Conservation (phyloP, 192 early-diverging fungal species). For the Kickxella alabastrina region DNA sequence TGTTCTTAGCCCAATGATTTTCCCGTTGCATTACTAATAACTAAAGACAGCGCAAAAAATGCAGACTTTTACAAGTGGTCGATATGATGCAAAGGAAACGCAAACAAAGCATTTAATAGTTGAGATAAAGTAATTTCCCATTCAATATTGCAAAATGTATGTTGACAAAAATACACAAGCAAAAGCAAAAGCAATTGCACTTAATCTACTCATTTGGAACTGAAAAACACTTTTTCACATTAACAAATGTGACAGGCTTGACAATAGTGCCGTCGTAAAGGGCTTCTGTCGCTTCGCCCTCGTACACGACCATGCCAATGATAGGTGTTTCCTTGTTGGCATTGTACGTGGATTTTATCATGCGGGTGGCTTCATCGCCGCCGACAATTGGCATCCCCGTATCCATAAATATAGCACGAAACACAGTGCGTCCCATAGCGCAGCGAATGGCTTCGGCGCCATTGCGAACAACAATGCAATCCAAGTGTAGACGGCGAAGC, state of each 20-base stretch:
- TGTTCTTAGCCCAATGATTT: too few relatives aligned
- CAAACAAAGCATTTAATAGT: too few relatives aligned
- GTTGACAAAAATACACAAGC: neutral
- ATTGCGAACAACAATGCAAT: conserved; percentile 81
- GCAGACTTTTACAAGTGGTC: too few relatives aligned
- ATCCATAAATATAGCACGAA: conserved; percentile 94
- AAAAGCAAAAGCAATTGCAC: neutral
- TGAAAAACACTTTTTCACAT: conserved; percentile 15
- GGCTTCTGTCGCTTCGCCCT: conserved; percentile 42
- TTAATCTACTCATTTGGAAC: neutral
- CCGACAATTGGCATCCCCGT: conserved; percentile 93
- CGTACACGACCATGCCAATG: conserved; percentile 77
- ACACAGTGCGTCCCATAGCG: conserved; percentile 83
- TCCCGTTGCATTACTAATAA: too few relatives aligned
- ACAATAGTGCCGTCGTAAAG: conserved; percentile 35
- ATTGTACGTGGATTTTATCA: conserved; percentile 92
- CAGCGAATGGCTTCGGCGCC: conserved; percentile 88
- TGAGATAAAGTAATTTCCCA: too few relatives aligned
- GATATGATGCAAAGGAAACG: too few relatives aligned
- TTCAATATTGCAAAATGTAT: too few relatives aligned
- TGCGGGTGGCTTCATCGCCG: conserved; percentile 84
- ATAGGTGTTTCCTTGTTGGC: conserved; percentile 82
- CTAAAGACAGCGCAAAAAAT: too few relatives aligned
- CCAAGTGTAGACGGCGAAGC: conserved; percentile 65
- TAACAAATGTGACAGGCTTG: conserved; percentile 26